phyloP scores from a whole-genome alignment of 1,139 yeast species.

The Schizosaccharomyces versatilis region DNA sequence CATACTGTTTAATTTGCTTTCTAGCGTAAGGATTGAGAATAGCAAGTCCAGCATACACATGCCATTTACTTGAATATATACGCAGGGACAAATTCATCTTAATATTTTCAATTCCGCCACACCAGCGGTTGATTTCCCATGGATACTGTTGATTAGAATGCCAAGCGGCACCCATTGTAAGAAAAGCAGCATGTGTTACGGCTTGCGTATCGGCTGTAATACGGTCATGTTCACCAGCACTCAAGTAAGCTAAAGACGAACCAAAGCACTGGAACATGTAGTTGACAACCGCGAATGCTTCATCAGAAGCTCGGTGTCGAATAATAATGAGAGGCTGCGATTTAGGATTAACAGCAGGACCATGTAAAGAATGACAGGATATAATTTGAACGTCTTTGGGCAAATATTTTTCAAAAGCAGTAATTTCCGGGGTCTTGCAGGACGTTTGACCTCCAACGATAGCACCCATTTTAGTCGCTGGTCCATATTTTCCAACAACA shows the following conservation, averaged over 20 bases:
- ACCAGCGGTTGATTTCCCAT: slow-evolving; percentile 73
- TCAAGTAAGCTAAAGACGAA: slow-evolving; percentile 54
- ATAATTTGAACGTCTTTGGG: slow-evolving; percentile 68
- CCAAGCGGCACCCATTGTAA: slow-evolving; percentile 94
- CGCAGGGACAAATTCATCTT: slow-evolving; percentile 80
- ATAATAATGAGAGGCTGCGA: slow-evolving; percentile 87
- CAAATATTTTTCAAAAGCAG: slow-evolving; percentile 53
- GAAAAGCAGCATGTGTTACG: slow-evolving; percentile 90
- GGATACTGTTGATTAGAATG: slow-evolving; percentile 63
- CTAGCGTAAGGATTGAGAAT: slow-evolving; percentile 91
- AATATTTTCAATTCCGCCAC: slow-evolving; percentile 89
- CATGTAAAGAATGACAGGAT: slow-evolving; percentile 79
- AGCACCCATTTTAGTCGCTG: slow-evolving; percentile 68
- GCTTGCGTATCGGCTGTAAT: slow-evolving; percentile 98
- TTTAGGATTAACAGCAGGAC: slow-evolving; percentile 68
- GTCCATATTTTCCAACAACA: slow-evolving; percentile 58
- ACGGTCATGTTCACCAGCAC: slow-evolving; percentile 71
- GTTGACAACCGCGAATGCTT: slow-evolving; percentile 38
- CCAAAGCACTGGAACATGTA: slow-evolving; percentile 45
- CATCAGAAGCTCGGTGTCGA: slow-evolving; percentile 43
- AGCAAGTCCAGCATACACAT: slow-evolving; percentile 91
- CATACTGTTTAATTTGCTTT: slow-evolving; percentile 70
- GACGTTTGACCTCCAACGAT: slow-evolving; percentile 97
- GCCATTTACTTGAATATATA: slow-evolving; percentile 87
- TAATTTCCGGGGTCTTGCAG: slow-evolving; percentile 75